Evolutionary conservation across 257 asterid genomes (phyloP).

Genomic region (Buddleja alternifolia): DNA sequence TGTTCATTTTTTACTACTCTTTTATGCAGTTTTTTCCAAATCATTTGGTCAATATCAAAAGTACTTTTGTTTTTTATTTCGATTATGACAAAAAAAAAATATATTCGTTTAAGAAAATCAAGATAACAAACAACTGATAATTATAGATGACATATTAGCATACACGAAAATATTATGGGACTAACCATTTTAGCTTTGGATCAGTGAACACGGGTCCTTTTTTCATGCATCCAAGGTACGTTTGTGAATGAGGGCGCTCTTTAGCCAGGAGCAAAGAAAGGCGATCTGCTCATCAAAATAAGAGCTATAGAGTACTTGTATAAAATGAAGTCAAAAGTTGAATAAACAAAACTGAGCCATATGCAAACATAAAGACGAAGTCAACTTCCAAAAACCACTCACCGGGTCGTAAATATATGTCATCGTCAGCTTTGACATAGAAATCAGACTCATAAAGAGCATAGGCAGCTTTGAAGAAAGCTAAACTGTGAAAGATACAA

Average conservation of each 20-base stretch:
- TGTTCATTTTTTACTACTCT: conserved; percentile 15
- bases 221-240: conserved; percentile 98
- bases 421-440: conserved; percentile 98
- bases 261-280: conserved; percentile 93
- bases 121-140: conserved; percentile 17
- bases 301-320: conserved; percentile 27
- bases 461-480: conserved; percentile 96
- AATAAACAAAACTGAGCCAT: conserved; percentile 5
- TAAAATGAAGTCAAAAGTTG: conserved; percentile 19
- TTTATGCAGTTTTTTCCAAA: conserved; percentile 20
- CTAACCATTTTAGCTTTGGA: conserved; percentile 96
- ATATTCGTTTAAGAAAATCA: conserved; percentile 12
- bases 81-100: not conserved
- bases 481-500: conserved; percentile 59
- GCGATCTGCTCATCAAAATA: conserved; percentile 60
- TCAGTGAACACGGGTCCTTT: conserved; percentile 96
- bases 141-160: conserved; percentile 6
- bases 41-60: not conserved
- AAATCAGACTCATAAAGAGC: conserved; percentile 91
- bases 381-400: conserved; percentile 29
- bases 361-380: not conserved
- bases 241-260: conserved; percentile 92
- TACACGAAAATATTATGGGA: conserved; percentile 24
- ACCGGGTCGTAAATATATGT: conserved; percentile 97
- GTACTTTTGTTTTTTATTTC: not conserved